phyloP scores from a whole-genome alignment of 352 stramenopile species.

The Phytopythium kandeliae region DNA sequence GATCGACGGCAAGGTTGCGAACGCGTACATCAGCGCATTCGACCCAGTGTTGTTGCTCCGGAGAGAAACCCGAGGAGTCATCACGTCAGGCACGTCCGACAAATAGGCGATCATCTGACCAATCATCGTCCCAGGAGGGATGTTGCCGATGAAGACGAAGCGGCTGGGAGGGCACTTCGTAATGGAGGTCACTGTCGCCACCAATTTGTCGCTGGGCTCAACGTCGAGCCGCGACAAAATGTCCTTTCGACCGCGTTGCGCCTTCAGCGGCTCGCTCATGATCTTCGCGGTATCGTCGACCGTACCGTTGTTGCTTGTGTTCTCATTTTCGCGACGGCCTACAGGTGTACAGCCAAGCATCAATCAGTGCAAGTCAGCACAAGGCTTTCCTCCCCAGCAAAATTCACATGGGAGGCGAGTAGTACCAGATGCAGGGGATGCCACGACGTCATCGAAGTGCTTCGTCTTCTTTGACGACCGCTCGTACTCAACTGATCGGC shows the following conservation, averaged over 20 bases:
- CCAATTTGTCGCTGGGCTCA: not conserved
- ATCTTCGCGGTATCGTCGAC: slow-evolving; percentile 8
- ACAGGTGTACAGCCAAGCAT: not conserved
- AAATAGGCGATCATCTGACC: slow-evolving; percentile 54
- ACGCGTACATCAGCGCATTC: slow-evolving; percentile 45
- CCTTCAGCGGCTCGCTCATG: slow-evolving; percentile 8
- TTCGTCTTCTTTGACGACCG: slow-evolving; percentile 27
- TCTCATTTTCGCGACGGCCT: slow-evolving; percentile 3
- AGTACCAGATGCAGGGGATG: slow-evolving; percentile 1
- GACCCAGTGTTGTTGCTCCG: slow-evolving; percentile 27
- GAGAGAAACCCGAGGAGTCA: slow-evolving; percentile 43
- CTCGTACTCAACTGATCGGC: slow-evolving; percentile 8
- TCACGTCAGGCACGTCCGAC: slow-evolving; percentile 33
- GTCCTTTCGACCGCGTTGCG: not conserved
- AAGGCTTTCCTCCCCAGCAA: not conserved
- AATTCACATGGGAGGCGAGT: not conserved
- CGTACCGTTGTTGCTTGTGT: slow-evolving; percentile 5
- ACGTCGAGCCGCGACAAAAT: not conserved
- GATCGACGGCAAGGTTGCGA: slow-evolving; percentile 54
- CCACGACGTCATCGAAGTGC: not conserved
- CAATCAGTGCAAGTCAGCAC: not conserved
- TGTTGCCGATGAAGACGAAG: slow-evolving; percentile 69
- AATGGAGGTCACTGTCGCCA: slow-evolving; percentile 11
- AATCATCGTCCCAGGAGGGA: slow-evolving; percentile 33
- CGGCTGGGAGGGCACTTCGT: slow-evolving; percentile 45